A percentile compares a stretch with the other conserved stretches of the same genome.
Evolutionary conservation across 129 eudicot genomes (phyloP).

Genomic region (Flaveria trinervia): DNA sequence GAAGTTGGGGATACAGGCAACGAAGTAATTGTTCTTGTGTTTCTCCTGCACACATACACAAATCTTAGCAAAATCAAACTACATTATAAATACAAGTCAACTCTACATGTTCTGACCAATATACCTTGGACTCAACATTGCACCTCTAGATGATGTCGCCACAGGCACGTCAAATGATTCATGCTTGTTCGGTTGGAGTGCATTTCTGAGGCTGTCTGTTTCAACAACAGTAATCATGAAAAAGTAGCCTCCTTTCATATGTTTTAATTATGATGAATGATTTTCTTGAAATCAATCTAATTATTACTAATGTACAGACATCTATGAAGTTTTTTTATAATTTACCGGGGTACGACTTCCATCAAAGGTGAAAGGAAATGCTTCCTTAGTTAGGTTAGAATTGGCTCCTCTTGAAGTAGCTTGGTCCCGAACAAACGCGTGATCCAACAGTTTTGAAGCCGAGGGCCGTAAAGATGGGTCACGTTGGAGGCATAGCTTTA

Average conservation of each 20-base stretch:
- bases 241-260: neutral
- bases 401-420: conserved; percentile 56
- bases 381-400: conserved; percentile 60
- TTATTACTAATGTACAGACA: neutral
- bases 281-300: neutral
- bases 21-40: conserved; percentile 63
- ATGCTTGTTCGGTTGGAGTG: conserved; percentile 51
- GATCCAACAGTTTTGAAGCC: conserved; percentile 66
- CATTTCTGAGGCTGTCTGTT: conserved; percentile 71
- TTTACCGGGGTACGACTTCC: conserved; percentile 94
- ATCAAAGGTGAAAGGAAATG: conserved; percentile 72
- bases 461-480: conserved; percentile 81
- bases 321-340: neutral
- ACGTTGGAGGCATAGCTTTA: conserved; percentile 78
- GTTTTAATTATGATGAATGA: neutral
- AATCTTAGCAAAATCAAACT: conserved; percentile 12
- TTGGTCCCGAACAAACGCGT: conserved; percentile 83
- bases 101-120: neutral
- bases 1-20: conserved; percentile 91
- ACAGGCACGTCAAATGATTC: conserved; percentile 52
- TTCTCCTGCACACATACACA: conserved; percentile 49
- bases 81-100: neutral
- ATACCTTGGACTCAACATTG: conserved; percentile 73
- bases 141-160: conserved; percentile 54
- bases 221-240: conserved; percentile 1